Base-by-base conservation (phyloP, 2,329 filamentous ascomycete genomes). In the Sporothrix globosa region DNA sequence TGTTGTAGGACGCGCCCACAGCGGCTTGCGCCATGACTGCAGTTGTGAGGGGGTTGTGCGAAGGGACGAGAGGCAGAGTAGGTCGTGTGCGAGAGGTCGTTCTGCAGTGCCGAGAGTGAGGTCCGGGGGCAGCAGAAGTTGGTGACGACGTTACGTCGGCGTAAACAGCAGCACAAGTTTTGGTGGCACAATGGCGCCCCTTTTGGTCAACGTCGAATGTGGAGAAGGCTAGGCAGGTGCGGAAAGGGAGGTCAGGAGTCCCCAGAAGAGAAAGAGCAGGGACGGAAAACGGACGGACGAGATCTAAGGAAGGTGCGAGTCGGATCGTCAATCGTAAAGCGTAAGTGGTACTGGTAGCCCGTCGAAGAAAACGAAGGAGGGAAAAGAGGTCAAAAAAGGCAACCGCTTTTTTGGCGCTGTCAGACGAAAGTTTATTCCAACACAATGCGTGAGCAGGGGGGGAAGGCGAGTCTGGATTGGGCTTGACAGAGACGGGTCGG, bases 1-100 rank as follows among this genome's bases (percentile, higher is more conserved):
- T 98, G 82, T 96, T 97, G 87, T 98, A 99, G 75, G 92, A 92
- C 81, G 91, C 92, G 78, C 90, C 90, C 73, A 84, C 82, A 77
- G 80, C 82, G 77, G 89, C 84, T 83, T 93, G 89, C 81, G 94
- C 92, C 94, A 97, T 97, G 80, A 80, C 88, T 71, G 70, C 70
- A 39, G 72, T 63, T 56, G 65, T 48, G 56, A 48, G 34, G 58
- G 71, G 41, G 60, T 53, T 24, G 17, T 19, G 39, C 39, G 10
- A n/a, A 30, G 24, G 68, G 14, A 34, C 34, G 48, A 24, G 10
- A 39, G 34, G 11, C 4, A 10, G 30, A 9, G 53, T 21, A 30
- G 27, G 50, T 54, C 13, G 27, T n/a, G 44, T 41, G 46, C 65
- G 58, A 63, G 58, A 44, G 30, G 21, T 46, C 39, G 24, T 21